Conservation (phyloP, 805 yeast genomes). For the Priceomyces carsonii region DNA sequence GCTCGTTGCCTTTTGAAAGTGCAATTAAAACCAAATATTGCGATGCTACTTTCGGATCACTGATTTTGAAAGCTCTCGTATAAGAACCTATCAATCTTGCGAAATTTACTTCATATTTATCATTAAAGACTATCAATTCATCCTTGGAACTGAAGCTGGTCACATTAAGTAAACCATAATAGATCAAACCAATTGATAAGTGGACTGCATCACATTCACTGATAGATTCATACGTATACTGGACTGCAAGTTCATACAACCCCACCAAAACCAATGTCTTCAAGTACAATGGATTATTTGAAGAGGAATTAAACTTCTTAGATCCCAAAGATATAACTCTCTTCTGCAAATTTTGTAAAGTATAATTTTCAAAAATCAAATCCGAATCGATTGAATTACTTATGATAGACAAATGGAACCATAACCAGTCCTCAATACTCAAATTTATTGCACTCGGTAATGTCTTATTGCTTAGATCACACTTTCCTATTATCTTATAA, state of each 20-base stretch:
- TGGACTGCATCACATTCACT: constrained; percentile 89
- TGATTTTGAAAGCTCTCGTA: constrained; percentile 76
- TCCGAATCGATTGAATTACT: constrained; percentile 50
- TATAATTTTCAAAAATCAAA: constrained; percentile 69
- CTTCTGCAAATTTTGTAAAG: constrained; percentile 71
- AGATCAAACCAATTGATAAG: constrained; percentile 76
- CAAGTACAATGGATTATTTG: constrained; percentile 68
- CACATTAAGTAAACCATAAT: constrained; percentile 66
- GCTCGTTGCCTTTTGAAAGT: constrained; percentile 39
- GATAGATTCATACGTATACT: constrained; percentile 54
- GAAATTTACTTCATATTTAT: constrained; percentile 44
- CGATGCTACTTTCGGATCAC: constrained; percentile 90
- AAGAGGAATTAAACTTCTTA: constrained; percentile 63
- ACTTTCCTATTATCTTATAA: constrained; percentile 90
- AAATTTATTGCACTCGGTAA: constrained; percentile 67
- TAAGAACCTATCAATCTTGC: constrained; percentile 75
- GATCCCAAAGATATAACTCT: constrained; percentile 72
- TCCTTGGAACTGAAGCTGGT: constrained; percentile 31
- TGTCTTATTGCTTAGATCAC: constrained; percentile 66
- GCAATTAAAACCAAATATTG: constrained; percentile 80
- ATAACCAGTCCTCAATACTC: constrained; percentile 93
- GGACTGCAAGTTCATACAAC: constrained; percentile 76
- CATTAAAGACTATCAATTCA: constrained; percentile 36
- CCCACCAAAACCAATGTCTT: constrained; percentile 77
- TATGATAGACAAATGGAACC: constrained; percentile 84